Percentiles rank a stretch among this genome's conserved stretches.
Conservation (phyloP, 192 early-diverging fungal species). For the Gonapodya prolifera region DNA sequence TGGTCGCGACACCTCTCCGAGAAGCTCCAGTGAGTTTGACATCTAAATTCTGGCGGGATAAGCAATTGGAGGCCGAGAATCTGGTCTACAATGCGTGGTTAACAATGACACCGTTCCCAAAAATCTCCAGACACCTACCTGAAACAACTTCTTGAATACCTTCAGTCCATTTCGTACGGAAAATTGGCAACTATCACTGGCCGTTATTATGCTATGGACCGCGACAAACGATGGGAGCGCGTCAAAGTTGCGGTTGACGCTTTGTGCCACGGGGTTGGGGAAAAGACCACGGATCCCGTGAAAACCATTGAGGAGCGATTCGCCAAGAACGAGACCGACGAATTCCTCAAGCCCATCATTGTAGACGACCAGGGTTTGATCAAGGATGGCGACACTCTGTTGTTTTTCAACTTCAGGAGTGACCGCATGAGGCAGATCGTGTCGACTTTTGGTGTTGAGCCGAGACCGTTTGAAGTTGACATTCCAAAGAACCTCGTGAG, state of each 20-base stretch:
- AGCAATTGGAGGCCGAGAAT: no score
- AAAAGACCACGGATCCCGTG: conserved; percentile 48
- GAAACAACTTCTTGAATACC: conserved; percentile 50
- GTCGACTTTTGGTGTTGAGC: conserved; percentile 73
- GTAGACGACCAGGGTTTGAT: conserved; percentile 66
- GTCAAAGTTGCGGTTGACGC: conserved; percentile 88
- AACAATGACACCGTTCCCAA: no score
- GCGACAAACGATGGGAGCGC: conserved; percentile 99
- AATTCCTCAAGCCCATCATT: conserved; percentile 99
- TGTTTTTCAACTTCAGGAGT: conserved; percentile 98
- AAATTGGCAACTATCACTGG: conserved; percentile 85
- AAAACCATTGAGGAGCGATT: conserved; percentile 75
- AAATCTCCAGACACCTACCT: conserved; percentile 62
- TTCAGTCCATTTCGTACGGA: conserved; percentile 51
- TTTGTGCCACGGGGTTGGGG: conserved; percentile 65
- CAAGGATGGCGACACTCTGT: conserved; percentile 74
- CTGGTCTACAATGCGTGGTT: no score
- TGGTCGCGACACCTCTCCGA: conserved; percentile 91
- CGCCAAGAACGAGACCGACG: conserved; percentile 86
- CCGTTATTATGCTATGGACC: conserved; percentile 99
- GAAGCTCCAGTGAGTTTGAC: conserved; percentile 30
- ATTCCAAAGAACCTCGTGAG: conserved; percentile 63
- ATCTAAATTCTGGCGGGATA: neutral
- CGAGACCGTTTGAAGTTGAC: conserved; percentile 67
- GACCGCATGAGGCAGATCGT: conserved; percentile 94